Evolutionary conservation across 108 stramenopile genomes (phyloP), one percentile per base, ranked within the genome.

Genomic region (Skeletonema grethae): DNA sequence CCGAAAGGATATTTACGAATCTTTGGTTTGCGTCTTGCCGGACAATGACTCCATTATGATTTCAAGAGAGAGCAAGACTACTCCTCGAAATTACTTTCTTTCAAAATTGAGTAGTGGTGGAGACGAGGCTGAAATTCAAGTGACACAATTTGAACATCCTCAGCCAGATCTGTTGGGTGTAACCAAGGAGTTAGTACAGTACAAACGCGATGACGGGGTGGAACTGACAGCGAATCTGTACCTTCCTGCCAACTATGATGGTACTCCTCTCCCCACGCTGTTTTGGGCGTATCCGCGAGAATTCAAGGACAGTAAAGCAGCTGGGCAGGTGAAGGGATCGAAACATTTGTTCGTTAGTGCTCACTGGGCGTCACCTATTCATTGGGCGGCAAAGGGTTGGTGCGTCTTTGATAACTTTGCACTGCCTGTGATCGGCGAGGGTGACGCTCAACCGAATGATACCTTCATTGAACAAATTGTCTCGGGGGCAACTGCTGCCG

Each of bases 201-300:
- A 84, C 61, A 81, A 72, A 55, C 70, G 83, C 9, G 76, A 81
- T 8, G 83, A 84, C 68, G 80, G 80, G 56, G 72, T 84, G 15
- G 80, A 84, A 35, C 50, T 84, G 71, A 84, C 73, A 2, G 80
- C 71, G 57, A 77, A 84, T 30, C 36, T 84, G 39, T 84, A 84
- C 60, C 66, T 81, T 22, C 83, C 83, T n/a, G 64, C 75, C 8
- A 63, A 73, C 65, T 84, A 81, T 16, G 80, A 84, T 38, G 80
- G 77, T 13, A 64, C 83, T 36, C 50, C 50, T 5, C 67, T 80
- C 11, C 83, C 83, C 31, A 82, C 80, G 28, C 48, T 84, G 8
- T 76, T 81, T 57, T 84, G 83, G 83, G 79, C 83, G 24, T 84
- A 84, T 48, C 83, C 83, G 6, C 38, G 80, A n/a, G 83, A 84